Evolutionary conservation across 768 basidiomycete species (phyloP), one percentile per base, ranked within the genome.

Genomic region (Collybiopsis luxurians): DNA sequence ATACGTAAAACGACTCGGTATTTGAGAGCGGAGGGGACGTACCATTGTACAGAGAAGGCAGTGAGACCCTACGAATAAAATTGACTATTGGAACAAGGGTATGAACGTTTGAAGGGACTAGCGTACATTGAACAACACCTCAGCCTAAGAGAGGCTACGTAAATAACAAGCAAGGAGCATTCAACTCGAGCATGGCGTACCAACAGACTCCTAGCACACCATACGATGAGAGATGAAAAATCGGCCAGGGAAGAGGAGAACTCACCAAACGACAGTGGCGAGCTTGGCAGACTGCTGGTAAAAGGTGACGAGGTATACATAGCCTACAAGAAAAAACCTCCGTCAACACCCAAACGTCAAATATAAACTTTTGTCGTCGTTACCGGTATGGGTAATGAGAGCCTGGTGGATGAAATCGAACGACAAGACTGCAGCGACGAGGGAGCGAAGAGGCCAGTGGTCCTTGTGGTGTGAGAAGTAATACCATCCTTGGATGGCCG

Each of bases 331-430:
- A 13, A 23, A 36, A 27, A 17, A 30, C n/a, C n/a, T n/a, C n/a
- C n/a, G 55, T 43, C 40, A 55, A 28, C 4, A 24, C 7, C 11
- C 31, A 12, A 5, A 54, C 24, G n/a, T 3, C 17, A 26, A 12
- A 57, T n/a, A 23, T 13, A 46, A 34, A 40, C 31, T 56, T 47
- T 3, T 10, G n/a, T 1, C 61, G 70, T 13, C 5, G 13, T 34
- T 63, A 78, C 84, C 65, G 2, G 76, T 73, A 58, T 85, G 82
- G 0, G 79, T 75, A 56, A 86, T 81, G 27, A 85, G 64, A 1
- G 66, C 71, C 61, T 85, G 84, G 59, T 85, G 82, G 0, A 76
- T 59, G 0, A 79, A 80, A 58, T 85, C 84, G 49, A 77, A 78
- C 2, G 73, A 0, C 69, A 84, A 74, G 5, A 80, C 79, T 10